Conservation (phyloP, 73 alveolate species). For the Uronychia setigera region DNA sequence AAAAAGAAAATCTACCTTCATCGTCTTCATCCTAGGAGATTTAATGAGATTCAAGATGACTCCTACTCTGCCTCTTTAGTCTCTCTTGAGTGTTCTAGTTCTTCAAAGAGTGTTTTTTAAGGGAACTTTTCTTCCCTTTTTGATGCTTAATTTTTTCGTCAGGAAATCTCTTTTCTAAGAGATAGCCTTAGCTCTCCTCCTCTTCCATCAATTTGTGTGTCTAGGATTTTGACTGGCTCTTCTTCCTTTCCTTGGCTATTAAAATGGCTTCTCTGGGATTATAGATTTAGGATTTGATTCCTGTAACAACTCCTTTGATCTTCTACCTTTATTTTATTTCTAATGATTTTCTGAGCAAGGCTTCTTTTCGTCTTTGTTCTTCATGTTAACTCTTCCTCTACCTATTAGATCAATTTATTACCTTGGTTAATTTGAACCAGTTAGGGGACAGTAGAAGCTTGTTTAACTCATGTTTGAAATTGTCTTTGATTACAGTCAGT, state of each 20-base stretch:
- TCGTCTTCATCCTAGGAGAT: neutral
- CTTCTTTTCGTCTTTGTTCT: neutral
- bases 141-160: no score
- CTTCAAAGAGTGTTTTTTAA: no score
- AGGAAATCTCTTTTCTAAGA: no score
- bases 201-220: neutral
- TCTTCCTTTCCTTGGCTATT: neutral
- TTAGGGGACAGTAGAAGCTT: neutral
- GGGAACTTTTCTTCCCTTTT: no score
- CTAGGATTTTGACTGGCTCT: neutral
- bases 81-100: no score
- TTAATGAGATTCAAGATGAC: no score
- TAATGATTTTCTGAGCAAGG: neutral
- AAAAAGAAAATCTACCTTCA: neutral
- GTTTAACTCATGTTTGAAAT: neutral
- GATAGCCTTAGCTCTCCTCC: no score
- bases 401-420: neutral
- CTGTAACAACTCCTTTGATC: neutral
- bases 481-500: no score
- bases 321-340: neutral
- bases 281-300: neutral
- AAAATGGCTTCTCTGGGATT: neutral
- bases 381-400: neutral
- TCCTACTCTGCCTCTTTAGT: no score
- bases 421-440: neutral